Base-by-base conservation (phyloP, 208 protist species). In the Angomonas ambiguus region DNA sequence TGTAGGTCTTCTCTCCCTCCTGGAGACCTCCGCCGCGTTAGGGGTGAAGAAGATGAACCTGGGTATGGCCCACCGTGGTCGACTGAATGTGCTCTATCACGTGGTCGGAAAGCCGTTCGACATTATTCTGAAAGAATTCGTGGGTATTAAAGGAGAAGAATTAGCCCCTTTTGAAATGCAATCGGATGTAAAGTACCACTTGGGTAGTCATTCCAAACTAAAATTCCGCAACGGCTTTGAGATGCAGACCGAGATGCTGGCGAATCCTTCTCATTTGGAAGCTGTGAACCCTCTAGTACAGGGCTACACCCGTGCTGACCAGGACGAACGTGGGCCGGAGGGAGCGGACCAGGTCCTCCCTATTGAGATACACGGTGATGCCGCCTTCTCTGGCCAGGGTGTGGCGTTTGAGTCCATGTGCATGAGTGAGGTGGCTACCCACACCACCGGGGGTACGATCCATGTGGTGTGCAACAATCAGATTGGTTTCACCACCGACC, bases 401-500 rank as follows among this genome's bases (percentile, higher is more conserved):
- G 83, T 99, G 13, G 85, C 97, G 59, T 99, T 98, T 72, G 98
- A 99, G 78, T 96, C 95, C 4, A 94, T 99, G 77, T 91, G 90
- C 58, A 83, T 99, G 13, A 88, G 81, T 22, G 88, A 98, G 65
- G 80, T 99, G 30, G 72, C 85, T 24, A 77, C 95, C 58, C 98
- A 97, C 68, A 74, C 85, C 42, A 98, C 96, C 10, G 97, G 98
- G 51, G 98, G 98, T 69, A 99, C 97, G 6, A 88, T 99, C 62
- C 98, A 99, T 80, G 87, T 99, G 27, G 93, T 99, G 51, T 96
- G 98, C 51, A 99, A 99, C 85, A 99, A 99, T 77, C 98, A 99
- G 86, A 98, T 99, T 78, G 97, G 97, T 72, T 99, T 99, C 83
- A 99, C 98, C 28, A 99, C 98, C 0, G 96, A 99, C 81, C 97